Base-by-base conservation (phyloP, 2,329 filamentous ascomycete genomes). In the Macrophomina phaseolina region DNA sequence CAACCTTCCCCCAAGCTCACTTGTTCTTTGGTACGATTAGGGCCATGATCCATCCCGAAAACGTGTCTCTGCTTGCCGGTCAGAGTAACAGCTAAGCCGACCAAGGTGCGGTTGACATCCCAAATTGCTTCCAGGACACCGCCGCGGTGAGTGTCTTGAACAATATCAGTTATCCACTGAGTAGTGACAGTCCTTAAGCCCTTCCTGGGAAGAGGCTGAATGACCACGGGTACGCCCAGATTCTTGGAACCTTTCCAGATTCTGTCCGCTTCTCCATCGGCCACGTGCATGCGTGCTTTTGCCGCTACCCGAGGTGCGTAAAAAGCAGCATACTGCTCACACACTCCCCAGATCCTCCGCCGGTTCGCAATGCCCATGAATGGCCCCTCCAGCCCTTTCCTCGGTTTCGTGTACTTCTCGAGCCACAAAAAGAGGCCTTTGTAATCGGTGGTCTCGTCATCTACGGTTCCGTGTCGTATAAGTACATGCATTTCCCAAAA, bases 301-400 rank as follows among this genome's bases (percentile, higher is more conserved):
- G 6, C 7, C 9, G 12, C 23, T 5, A 53, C 9, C 3, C 53
- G 16, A 11, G 11, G 18, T 12, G 46, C 14, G 28, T 68, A 66
- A 11, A 53, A 3, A 9, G 42, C 42, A 8, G 30, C 38, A 11
- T 62, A 53, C 38, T 64, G 46, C 23, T 68, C 63, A 12, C 64
- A 63, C n/a, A 63, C 69, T 1, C 48, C 52, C 75, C 75, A 78
- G 11, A 78, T 76, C 30, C 75, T 72, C 14, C 74, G 68, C 8
- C 76, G 73, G 65, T 78, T 78, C 28, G 76, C 75, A 60, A 78
- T 67, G 5, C 69, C 70, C 70, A 76, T 71, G 7, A 75, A 71
- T 1, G 71, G 69, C 1, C 71, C 72, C n/a, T 61, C 62, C 65
- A 74, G 69, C 5, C 71, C 72, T 8, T 67, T 60, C 3, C 60